Evolutionary conservation across 2,329 filamentous ascomycete species (phyloP), one percentile per base, ranked within the genome.

Genomic region (Diaporthe sp.): DNA sequence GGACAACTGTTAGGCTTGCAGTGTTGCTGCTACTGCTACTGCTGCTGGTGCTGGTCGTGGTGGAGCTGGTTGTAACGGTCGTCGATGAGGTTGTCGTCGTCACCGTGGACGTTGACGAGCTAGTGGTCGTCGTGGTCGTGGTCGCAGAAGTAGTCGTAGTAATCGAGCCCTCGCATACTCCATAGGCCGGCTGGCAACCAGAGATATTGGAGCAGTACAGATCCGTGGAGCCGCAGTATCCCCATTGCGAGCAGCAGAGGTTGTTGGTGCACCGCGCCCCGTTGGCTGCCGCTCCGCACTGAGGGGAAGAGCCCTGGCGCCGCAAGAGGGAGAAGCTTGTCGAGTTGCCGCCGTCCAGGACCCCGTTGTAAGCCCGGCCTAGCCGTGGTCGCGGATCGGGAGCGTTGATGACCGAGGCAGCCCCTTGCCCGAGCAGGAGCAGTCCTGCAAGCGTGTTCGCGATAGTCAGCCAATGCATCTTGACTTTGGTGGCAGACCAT

Each of bases 221-320:
- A 15, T 70, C 65, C 34, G 47, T 22, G 6, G 65, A 42, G 2
- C 65, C 65, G 15, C 65, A 70, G 34, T 55, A 70, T 4, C 65
- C 65, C 65, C 65, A 70, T 42, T 70, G 65, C 8, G 65, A 70
- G 49, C 65, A 70, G 49, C 65, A 70, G 22, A 70, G 72, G 15
- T 74, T 74, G 44, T 74, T 55, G 17, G 53, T 61, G 34, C 72
- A 74, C 9, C 51, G 20, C 9, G 72, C 72, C 20, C 72, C 72
- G 44, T 74, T 74, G 31, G 72, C 72, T 9, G 72, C 9, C n/a
- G 72, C 20, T 17, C 72, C 72, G 25, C 72, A 74, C 31, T 74
- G 51, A 13, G 72, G 49, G 13, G 72, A 51, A 6, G 72, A 25
- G 49, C 65, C 34, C 65, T 70, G 65, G n/a, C 65, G 65, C 1